Evolutionary conservation across 2,329 filamentous ascomycete genomes (phyloP).

Genomic region (Leptodontidium sp.): DNA sequence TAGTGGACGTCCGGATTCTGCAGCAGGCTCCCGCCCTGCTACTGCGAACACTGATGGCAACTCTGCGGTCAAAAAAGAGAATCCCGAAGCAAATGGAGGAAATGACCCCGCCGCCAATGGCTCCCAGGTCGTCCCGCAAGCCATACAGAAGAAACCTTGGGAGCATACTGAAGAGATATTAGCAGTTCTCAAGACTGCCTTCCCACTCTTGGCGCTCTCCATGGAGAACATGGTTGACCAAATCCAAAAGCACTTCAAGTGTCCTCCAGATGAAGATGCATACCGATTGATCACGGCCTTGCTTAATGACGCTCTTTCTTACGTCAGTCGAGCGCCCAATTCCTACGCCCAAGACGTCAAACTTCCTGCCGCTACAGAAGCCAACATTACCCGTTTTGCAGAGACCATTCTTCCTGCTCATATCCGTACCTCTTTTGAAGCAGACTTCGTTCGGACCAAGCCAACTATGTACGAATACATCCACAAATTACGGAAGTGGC

Average conservation of each 20-base stretch:
- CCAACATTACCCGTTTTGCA: slow-evolving; percentile 95
- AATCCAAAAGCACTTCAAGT: slow-evolving; percentile 99
- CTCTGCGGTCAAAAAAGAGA: slow-evolving; percentile 44
- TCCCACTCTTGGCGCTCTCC: slow-evolving; percentile 91
- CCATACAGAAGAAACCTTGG: slow-evolving; percentile 75
- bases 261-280: slow-evolving; percentile 96
- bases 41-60: slow-evolving; percentile 54
- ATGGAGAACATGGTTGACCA: slow-evolving; percentile 99
- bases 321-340: slow-evolving; percentile 85
- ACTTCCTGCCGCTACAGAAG: slow-evolving; percentile 87
- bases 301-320: slow-evolving; percentile 92
- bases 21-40: slow-evolving; percentile 48
- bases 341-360: slow-evolving; percentile 93
- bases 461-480: slow-evolving; percentile 99
- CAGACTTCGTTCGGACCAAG: slow-evolving; percentile 94
- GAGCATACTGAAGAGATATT: slow-evolving; percentile 96
- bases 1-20: slow-evolving; percentile 37
- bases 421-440: slow-evolving; percentile 95
- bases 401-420: slow-evolving; percentile 95
- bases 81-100: slow-evolving; percentile 45
- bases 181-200: slow-evolving; percentile 94
- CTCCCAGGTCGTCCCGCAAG: slow-evolving; percentile 41
- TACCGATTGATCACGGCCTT: slow-evolving; percentile 97
- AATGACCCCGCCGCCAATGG: slow-evolving; percentile 53
- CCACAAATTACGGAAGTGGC: slow-evolving; percentile 93